Conservation (phyloP, 768 basidiomycete species). For the Termitomyces eurrhizus region DNA sequence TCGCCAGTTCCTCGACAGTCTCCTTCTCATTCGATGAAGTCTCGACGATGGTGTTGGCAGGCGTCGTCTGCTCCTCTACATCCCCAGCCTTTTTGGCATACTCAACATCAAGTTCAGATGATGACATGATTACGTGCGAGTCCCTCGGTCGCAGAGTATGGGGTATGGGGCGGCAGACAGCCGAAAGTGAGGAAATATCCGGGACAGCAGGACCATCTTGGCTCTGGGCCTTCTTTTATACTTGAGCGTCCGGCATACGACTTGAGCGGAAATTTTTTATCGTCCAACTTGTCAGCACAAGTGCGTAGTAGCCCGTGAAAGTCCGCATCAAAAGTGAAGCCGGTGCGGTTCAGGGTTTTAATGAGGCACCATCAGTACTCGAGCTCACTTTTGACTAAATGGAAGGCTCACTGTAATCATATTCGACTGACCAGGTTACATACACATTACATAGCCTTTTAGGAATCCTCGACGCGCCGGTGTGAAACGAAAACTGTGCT, state of each 20-base stretch:
- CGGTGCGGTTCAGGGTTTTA: background rate
- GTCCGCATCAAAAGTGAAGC: background rate
- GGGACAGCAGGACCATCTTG: background rate
- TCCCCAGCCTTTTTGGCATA: background rate
- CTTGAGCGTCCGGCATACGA: background rate
- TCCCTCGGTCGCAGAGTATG: background rate
- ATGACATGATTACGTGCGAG: background rate
- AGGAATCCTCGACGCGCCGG: background rate
- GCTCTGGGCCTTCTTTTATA: background rate
- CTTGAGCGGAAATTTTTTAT: background rate
- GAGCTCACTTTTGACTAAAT: background rate
- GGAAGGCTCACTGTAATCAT: background rate
- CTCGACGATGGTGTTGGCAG: conserved; percentile 7
- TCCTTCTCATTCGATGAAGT: conserved; percentile 16
- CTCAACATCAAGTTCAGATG: background rate
- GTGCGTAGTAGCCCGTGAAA: background rate
- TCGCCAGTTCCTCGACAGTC: conserved; percentile 30
- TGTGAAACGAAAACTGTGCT: background rate
- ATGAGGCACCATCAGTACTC: background rate
- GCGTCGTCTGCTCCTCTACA: conserved; percentile 2
- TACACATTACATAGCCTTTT: background rate
- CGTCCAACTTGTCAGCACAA: background rate
- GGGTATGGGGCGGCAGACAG: background rate
- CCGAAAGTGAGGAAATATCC: background rate
- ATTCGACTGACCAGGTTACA: background rate